Percentiles rank a stretch among this genome's conserved stretches.
Evolutionary conservation across 179 eudicot species (phyloP).

Genomic region (Nepenthes alata): DNA sequence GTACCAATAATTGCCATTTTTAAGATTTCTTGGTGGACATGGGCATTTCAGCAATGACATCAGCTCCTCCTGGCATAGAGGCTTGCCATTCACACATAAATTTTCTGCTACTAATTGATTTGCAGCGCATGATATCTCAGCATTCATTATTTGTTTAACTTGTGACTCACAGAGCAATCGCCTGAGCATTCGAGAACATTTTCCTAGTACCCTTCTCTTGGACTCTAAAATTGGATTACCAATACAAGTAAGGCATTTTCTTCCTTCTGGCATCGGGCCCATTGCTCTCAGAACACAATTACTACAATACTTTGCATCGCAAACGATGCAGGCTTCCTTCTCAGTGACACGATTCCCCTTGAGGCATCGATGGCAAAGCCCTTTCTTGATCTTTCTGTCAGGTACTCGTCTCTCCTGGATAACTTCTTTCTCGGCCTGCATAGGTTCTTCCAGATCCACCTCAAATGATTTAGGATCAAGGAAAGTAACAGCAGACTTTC

Average conservation of each 20-base stretch:
- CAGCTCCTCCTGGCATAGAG: conserved; percentile 44
- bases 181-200: conserved; percentile 47
- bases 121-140: conserved; percentile 41
- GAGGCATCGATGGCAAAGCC: conserved; percentile 53
- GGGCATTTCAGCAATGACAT: conserved; percentile 38
- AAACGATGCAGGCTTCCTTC: conserved; percentile 67
- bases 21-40: conserved; percentile 59
- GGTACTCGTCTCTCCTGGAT: conserved; percentile 23
- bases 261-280: conserved; percentile 97
- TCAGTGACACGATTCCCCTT: conserved; percentile 43
- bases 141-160: conserved; percentile 41
- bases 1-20: conserved; percentile 82
- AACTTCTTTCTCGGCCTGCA: conserved; percentile 9
- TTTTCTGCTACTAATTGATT: conserved; percentile 52
- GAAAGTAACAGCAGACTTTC: conserved; percentile 16
- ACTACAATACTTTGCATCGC: conserved; percentile 64
- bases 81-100: conserved; percentile 49
- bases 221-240: conserved; percentile 47
- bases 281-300: conserved; percentile 65
- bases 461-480: conserved; percentile 15
- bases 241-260: conserved; percentile 72
- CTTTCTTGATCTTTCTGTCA: conserved; percentile 37
- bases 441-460: conserved; percentile 7
- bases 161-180: conserved; percentile 25
- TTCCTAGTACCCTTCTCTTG: conserved; percentile 54